Conservation (phyloP, 306 rosid genomes). For the Acmispon strigosus region DNA sequence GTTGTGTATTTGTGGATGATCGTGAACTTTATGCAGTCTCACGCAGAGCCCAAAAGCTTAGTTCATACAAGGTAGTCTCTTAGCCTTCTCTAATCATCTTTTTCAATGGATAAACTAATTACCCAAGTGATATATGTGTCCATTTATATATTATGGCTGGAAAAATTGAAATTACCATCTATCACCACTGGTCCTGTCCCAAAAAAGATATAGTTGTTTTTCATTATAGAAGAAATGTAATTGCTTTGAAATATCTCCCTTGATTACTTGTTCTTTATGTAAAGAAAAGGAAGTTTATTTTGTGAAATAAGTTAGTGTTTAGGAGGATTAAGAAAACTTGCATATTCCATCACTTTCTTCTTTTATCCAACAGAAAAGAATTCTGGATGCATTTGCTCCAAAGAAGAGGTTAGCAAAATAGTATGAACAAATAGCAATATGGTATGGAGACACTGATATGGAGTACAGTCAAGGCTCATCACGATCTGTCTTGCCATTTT, state of each 20-base stretch:
- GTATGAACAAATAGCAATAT: constrained; percentile 78
- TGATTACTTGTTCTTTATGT: background rate
- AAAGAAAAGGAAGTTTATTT: background rate
- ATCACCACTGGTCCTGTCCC: background rate
- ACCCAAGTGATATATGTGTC: too few species aligned
- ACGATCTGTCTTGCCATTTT: constrained; percentile 14
- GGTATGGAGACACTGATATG: constrained; percentile 65
- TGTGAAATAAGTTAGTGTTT: background rate
- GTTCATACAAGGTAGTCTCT: constrained; percentile 68
- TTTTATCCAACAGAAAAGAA: constrained; percentile 46
- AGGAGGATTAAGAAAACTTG: constrained; percentile 7
- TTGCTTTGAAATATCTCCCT: constrained; percentile 2
- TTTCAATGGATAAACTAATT: background rate
- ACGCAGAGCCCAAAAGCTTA: constrained; percentile 49
- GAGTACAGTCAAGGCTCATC: constrained; percentile 12
- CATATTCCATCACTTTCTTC: background rate
- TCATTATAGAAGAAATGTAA: background rate
- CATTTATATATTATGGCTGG: background rate
- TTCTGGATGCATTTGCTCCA: constrained; percentile 63
- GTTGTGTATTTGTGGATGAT: constrained; percentile 47
- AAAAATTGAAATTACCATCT: background rate
- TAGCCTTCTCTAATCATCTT: constrained; percentile 1
- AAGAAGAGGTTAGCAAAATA: constrained; percentile 74
- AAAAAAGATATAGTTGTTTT: background rate
- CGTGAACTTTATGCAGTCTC: constrained; percentile 48